Evolutionary conservation across 345 rosid genomes (phyloP).

Genomic region (Eucalyptus curtisii): DNA sequence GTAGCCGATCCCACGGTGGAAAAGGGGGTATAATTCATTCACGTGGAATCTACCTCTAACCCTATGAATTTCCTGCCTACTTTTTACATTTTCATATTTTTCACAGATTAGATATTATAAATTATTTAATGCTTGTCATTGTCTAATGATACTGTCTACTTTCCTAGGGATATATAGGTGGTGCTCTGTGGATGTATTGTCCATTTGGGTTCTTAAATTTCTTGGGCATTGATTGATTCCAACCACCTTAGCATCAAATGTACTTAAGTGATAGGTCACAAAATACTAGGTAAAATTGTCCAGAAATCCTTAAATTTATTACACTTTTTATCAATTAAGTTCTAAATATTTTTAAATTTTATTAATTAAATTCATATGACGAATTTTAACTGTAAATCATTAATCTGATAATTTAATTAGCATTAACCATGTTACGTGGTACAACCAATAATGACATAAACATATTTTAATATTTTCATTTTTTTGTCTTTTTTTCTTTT

Average conservation of each 20-base stretch:
- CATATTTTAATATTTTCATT: too few relatives aligned
- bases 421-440: accelerated
- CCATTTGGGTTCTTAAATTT: background rate
- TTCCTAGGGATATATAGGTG: background rate
- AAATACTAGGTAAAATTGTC: background rate
- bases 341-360: too few relatives aligned
- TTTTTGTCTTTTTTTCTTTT: too few relatives aligned
- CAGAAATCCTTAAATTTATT: accelerated
- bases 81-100: background rate
- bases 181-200: background rate
- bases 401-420: accelerated
- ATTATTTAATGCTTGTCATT: background rate
- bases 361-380: accelerated
- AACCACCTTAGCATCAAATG: background rate
- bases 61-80: background rate
- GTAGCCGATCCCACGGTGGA: background rate
- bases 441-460: accelerated
- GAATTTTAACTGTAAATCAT: too few relatives aligned
- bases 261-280: background rate
- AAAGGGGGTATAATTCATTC: background rate
- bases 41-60: background rate
- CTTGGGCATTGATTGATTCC: background rate
- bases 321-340: too few relatives aligned
- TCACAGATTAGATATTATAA: background rate
- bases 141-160: background rate